Base-by-base conservation (phyloP, 805 yeast species). In the Metschnikowia koreensis region DNA sequence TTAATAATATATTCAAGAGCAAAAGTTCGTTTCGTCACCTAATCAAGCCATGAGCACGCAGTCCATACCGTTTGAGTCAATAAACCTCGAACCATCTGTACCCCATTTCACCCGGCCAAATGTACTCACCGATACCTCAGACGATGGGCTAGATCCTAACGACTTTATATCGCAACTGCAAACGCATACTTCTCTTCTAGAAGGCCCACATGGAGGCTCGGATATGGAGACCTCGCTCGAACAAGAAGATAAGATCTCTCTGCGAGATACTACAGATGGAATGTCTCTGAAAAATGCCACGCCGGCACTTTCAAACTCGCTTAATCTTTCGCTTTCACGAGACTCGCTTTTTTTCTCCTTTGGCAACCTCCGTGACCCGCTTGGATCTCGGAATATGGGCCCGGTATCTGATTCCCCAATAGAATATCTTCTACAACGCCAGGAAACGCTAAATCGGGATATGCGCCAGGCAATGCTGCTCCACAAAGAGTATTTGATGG, bases 101-200 rank as follows among this genome's bases (percentile, higher is more conserved):
- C 43, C 46, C 16, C 27, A 43, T 2, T 12, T 41, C 2, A 11
- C 13, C 10, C 44, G 22, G 3, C 44, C 41, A 11, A 44, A 16
- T 10, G 28, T 50, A 8, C 22, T 49, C 10, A 53, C 53, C 10
- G 59, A 54, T 12, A 53, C 57, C 15, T 56, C 60, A 9, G 63
- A 60, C 29, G 63, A 60, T 36, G 60, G 60, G 1, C 60, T 59
- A n/a, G 63, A 60, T 38, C 63, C 62, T 8, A 36, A 48, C 16
- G 63, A 60, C 15, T 60, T 59, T 16, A 55, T 60, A 12, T 53
- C 60, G n/a, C 58, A 51, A 15, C 42, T 42, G 27, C 53, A 38
- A 28, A 41, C 50, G 16, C 36, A 40, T 7, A 33, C 31, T 6
- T 15, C 11, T 7, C 33, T 28, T 7, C n/a, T 38, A 22, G 29